Conservation (phyloP, 2,329 filamentous ascomycete species). For the Rugonectria rugulosa region DNA sequence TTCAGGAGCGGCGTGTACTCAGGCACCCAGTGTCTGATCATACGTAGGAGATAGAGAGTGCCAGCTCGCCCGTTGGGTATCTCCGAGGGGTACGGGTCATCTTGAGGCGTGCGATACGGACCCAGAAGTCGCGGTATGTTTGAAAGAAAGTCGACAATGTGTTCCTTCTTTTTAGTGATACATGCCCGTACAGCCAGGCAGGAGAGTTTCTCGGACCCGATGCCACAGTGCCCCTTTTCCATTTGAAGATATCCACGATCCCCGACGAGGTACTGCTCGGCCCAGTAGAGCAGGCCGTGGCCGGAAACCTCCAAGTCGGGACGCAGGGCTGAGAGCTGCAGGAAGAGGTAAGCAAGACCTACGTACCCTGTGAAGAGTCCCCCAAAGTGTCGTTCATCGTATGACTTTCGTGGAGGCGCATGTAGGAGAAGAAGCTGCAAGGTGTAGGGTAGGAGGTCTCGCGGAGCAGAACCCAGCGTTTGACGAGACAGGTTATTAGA, state of each 20-base stretch:
- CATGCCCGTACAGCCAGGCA: slow-evolving; percentile 55
- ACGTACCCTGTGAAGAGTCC: slow-evolving; percentile 63
- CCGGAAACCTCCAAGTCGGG: slow-evolving; percentile 53
- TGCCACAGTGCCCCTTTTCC: slow-evolving; percentile 55
- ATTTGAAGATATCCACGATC: slow-evolving; percentile 44
- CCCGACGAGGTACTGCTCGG: slow-evolving; percentile 55
- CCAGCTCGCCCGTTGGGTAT: slow-evolving; percentile 73
- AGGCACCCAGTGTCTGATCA: slow-evolving; percentile 65
- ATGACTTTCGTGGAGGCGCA: slow-evolving; percentile 46
- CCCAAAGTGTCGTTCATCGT: slow-evolving; percentile 46
- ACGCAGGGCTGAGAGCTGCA: slow-evolving; percentile 53
- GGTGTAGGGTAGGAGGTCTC: slow-evolving; percentile 42
- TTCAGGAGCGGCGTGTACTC: slow-evolving; percentile 58
- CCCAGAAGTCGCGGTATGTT: slow-evolving; percentile 46
- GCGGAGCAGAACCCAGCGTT: slow-evolving; percentile 37
- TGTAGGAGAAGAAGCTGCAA: slow-evolving; percentile 47
- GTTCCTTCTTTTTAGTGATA: slow-evolving; percentile 46
- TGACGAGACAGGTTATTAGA: slow-evolving; percentile 44
- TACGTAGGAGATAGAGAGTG: slow-evolving; percentile 70
- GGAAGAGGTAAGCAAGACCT: slow-evolving; percentile 63
- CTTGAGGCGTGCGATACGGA: slow-evolving; percentile 32
- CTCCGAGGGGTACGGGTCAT: slow-evolving; percentile 61
- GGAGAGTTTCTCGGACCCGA: slow-evolving; percentile 58
- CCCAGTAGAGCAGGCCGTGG: slow-evolving; percentile 54
- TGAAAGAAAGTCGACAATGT: slow-evolving; percentile 51